Evolutionary conservation across 2,329 filamentous ascomycete species (phyloP).

Genomic region (Penicillium sp.): DNA sequence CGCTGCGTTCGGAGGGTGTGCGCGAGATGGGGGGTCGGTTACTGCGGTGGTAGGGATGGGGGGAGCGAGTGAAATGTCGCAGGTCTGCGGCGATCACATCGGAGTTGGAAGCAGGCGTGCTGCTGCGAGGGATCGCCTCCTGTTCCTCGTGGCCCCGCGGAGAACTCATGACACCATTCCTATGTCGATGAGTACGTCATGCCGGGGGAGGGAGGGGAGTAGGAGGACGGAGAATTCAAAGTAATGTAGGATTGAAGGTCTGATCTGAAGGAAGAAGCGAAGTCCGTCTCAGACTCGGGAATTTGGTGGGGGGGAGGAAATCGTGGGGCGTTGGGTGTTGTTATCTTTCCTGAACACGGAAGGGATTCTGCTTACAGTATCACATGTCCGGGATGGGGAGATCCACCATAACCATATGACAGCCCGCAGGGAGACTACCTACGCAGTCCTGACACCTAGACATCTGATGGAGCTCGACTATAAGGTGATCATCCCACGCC

Average conservation of each 20-base stretch:
- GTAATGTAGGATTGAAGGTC: not conserved
- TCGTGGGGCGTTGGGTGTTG: slow-evolving; percentile 15
- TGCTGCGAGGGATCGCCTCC: slow-evolving; percentile 24
- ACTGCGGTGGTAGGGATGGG: slow-evolving; percentile 68
- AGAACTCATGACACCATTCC: slow-evolving; percentile 40
- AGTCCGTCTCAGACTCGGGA: not conserved
- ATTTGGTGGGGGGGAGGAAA: not conserved
- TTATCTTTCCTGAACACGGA: slow-evolving; percentile 25
- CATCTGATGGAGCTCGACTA: not conserved
- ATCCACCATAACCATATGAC: slow-evolving; percentile 3
- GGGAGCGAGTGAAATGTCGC: slow-evolving; percentile 61
- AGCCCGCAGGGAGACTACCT: not conserved
- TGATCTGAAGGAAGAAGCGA: not conserved
- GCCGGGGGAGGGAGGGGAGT: slow-evolving; percentile 17
- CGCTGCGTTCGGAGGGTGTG: slow-evolving; percentile 42
- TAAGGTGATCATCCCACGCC: not conserved
- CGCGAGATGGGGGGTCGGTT: slow-evolving; percentile 60
- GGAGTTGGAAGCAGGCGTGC: slow-evolving; percentile 21
- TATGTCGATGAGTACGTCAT: slow-evolving; percentile 35
- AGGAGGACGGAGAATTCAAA: not conserved
- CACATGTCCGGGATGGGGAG: slow-evolving; percentile 21
- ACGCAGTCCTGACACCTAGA: not conserved
- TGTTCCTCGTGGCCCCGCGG: slow-evolving; percentile 34
- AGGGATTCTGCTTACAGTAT: slow-evolving; percentile 24
- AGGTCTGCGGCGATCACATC: slow-evolving; percentile 35